Evolutionary conservation across 1,284 basidiomycete species (phyloP), one percentile per base, ranked within the genome.

Genomic region (Phenoliferia sp.): DNA sequence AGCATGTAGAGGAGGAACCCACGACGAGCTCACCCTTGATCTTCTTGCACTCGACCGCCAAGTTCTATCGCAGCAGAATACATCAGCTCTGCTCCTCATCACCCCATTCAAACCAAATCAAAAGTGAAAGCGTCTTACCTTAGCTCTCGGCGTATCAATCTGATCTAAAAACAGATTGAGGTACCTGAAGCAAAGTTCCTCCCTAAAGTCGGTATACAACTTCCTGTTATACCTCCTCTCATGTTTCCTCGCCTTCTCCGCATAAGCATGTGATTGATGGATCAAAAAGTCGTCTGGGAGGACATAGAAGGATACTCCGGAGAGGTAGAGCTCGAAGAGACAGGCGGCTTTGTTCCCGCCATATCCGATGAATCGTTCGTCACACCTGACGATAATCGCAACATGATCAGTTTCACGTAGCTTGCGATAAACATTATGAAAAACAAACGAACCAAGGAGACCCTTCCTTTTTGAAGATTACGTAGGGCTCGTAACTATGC

Each of bases 351-450:
- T 87, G 79, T 87, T 87, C 34, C 82, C 85, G 22, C 90, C 90
- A 77, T 92, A 92, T 1, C 90, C 90, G 59, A 90, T 84, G 75
- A 93, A 93, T n/a, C 90, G 85, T 76, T 92, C 90, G 75, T 92
- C 90, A 75, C 90, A 92, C 89, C 85, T 86, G 64, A 17, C 2
- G 2, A 31, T 4, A 16, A 5, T 10, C 39, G 22, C 22, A 9
- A n/a, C 16, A 5, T 22, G n/a, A 10, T 22, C 17, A 10, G 28
- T 15, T 32, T 52, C 57, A 26, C 17, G 7, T 2, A 9, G 15
- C 32, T 2, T 16, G 19, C 19, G 34, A 10, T 9, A n/a, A n/a
- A n/a, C n/a, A n/a, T n/a, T n/a, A n/a, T n/a, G n/a, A 15, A 31
- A 36, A 17, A 19, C n/a, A 31, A 29, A 77, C 81, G 50, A 72